These are phyloP conservation scores for Candida golubevii DNA, from an alignment of 805 yeast species.

Conservation along the genomic window DNA sequence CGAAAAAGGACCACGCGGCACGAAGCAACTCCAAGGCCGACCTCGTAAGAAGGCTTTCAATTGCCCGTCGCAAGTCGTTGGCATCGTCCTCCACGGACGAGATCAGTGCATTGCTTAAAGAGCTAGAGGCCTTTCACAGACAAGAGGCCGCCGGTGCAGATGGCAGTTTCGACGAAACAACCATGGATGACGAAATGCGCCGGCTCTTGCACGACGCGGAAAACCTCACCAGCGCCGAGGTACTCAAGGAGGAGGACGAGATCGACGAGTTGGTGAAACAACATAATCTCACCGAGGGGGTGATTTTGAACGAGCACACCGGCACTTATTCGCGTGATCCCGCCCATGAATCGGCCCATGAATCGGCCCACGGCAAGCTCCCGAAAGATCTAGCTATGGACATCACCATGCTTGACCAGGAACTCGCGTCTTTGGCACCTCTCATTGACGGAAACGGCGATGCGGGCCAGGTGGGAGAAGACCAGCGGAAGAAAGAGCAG, in stretches of 20 bases:
- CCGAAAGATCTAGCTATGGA: constrained; percentile 23
- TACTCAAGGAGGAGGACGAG: constrained; percentile 35
- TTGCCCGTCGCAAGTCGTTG: constrained; percentile 35
- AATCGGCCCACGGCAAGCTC: not conserved
- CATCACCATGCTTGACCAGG: constrained; percentile 34
- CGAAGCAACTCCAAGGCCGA: constrained; percentile 15
- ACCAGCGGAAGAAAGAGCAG: not conserved
- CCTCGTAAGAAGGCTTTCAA: constrained; percentile 26
- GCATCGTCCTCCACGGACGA: constrained; percentile 39
- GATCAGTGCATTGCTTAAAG: constrained; percentile 32
- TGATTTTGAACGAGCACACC: constrained; percentile 16
- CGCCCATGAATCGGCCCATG: too few relatives aligned
- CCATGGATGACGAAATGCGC: constrained; percentile 8
- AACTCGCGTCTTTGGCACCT: constrained; percentile 38
- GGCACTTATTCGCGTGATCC: not conserved
- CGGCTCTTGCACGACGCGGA: constrained; percentile 12
- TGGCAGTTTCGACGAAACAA: constrained; percentile 13
- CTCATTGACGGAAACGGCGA: constrained; percentile 30
- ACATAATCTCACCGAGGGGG: constrained; percentile 34
- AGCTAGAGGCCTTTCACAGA: constrained; percentile 28
- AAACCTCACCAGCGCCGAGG: constrained; percentile 22
- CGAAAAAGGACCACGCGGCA: not conserved
- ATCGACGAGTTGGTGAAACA: constrained; percentile 32
- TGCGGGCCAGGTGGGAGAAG: not conserved
- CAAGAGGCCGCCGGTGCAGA: constrained; percentile 8